Conservation (phyloP, 148 eudicot genomes). For the Drosera capensis region DNA sequence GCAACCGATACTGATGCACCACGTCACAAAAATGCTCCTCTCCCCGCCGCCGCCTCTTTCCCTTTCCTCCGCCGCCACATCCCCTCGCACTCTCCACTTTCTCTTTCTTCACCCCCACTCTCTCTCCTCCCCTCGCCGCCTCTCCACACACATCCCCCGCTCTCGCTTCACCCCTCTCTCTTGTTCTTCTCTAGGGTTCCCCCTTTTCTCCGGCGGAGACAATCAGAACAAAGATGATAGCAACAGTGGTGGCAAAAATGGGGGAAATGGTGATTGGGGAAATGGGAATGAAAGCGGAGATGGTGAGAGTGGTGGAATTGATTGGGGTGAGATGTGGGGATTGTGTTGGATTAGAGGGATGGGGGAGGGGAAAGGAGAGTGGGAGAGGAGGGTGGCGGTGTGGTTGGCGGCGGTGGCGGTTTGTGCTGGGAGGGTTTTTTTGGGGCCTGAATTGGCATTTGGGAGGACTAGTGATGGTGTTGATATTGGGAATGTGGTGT, state of each 20-base stretch:
- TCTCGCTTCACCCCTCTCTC: background rate
- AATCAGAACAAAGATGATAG: slow-evolving; percentile 5
- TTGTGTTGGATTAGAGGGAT: slow-evolving; percentile 17
- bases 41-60: too few species aligned
- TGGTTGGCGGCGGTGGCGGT: slow-evolving; percentile 20
- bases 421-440: slow-evolving; percentile 17
- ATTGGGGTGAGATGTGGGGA: slow-evolving; percentile 10
- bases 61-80: too few species aligned
- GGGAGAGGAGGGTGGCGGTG: slow-evolving; percentile 6
- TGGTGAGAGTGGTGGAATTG: slow-evolving; percentile 18
- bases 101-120: too few species aligned
- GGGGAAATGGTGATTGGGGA: slow-evolving; percentile 9
- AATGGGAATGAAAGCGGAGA: slow-evolving; percentile 14
- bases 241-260: slow-evolving; percentile 9
- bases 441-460: slow-evolving; percentile 23
- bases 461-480: slow-evolving; percentile 16
- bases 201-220: slow-evolving; percentile 5
- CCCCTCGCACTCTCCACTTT: too few species aligned
- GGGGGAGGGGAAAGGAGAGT: slow-evolving; percentile 6
- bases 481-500: slow-evolving; percentile 22
- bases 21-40: too few species aligned
- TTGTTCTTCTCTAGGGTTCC: background rate
- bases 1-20: too few species aligned
- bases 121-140: too few species aligned
- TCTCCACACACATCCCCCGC: background rate